Evolutionary conservation across 768 basidiomycete genomes (phyloP).

Genomic region (Pleurotus tuber-regium): DNA sequence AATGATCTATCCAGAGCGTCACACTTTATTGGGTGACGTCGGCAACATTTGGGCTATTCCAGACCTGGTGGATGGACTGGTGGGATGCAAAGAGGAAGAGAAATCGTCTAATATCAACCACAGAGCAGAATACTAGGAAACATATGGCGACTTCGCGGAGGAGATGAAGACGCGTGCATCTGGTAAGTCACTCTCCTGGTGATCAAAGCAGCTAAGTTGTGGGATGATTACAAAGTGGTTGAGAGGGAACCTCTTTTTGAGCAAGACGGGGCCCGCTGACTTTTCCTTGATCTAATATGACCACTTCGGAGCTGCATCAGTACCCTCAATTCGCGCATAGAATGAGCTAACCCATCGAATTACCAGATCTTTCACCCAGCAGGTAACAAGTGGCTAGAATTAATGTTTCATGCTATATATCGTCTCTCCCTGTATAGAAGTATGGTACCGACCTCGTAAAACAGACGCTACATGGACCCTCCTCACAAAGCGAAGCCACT

Average conservation of each 20-base stretch:
- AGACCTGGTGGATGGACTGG: slow-evolving; percentile 74
- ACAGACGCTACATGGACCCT: no score
- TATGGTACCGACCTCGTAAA: no score
- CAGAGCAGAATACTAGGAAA: not conserved
- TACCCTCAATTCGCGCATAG: no score
- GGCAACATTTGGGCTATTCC: slow-evolving; percentile 67
- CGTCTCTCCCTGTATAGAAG: no score
- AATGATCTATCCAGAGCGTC: slow-evolving; percentile 51
- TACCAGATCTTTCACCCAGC: no score
- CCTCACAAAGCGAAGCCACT: no score
- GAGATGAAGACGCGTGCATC: not conserved
- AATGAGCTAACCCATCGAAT: no score
- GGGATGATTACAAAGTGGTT: slow-evolving; percentile 77
- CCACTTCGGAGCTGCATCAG: no score
- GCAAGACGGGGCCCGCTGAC: slow-evolving; percentile 53
- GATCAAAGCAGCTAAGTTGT: not conserved
- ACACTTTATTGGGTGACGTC: slow-evolving; percentile 79
- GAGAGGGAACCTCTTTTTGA: slow-evolving; percentile 56
- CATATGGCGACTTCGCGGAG: not conserved
- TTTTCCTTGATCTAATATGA: slow-evolving; percentile 95
- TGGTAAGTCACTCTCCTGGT: not conserved
- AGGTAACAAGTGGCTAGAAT: no score
- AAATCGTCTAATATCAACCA: slow-evolving; percentile 10
- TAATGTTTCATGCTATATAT: no score
- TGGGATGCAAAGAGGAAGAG: slow-evolving; percentile 45